A percentile compares a stretch with the other conserved stretches of the same genome.
Conservation (phyloP, 345 rosid species). For the Aquilaria malaccensis region DNA sequence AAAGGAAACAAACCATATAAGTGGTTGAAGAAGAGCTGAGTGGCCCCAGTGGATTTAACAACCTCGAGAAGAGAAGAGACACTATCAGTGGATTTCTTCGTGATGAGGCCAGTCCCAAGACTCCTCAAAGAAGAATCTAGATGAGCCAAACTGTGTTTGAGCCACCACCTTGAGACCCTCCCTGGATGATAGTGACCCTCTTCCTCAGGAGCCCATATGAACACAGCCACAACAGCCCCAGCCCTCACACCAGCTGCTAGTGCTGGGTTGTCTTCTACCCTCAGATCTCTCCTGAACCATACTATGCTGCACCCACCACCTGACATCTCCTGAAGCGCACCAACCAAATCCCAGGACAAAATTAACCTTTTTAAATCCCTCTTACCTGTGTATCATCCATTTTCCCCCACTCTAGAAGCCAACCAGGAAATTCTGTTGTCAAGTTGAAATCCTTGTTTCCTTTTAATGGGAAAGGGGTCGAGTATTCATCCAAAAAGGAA, state of each 20-base stretch:
- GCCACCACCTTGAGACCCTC: constrained; percentile 99
- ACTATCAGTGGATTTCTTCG: constrained; percentile 82
- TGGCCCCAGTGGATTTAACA: constrained; percentile 84
- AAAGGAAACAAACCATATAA: constrained; percentile 67
- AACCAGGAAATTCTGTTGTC: constrained; percentile 8
- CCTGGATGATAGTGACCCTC: constrained; percentile 88
- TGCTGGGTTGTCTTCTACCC: constrained; percentile 95
- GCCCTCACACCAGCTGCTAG: constrained; percentile 87
- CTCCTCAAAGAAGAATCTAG: constrained; percentile 86
- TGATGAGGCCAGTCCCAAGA: constrained; percentile 75
- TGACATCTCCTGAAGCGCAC: constrained; percentile 48
- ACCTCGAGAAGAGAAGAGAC: constrained; percentile 78
- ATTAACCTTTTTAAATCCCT: constrained; percentile 9
- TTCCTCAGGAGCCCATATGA: constrained; percentile 95
- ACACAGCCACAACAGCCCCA: constrained; percentile 74
- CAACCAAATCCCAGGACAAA: constrained; percentile 18
- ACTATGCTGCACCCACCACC: constrained; percentile 85
- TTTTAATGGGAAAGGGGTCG: neutral
- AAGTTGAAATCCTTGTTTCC: constrained; percentile 9
- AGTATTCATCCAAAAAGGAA: no score
- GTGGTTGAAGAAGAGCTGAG: constrained; percentile 94
- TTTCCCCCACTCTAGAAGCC: neutral
- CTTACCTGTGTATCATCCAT: constrained; percentile 17
- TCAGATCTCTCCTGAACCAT: constrained; percentile 98
- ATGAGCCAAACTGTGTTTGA: constrained; percentile 86